phyloP scores from a whole-genome alignment of 2,329 filamentous ascomycete species.

The Trichophyton benhamiae region DNA sequence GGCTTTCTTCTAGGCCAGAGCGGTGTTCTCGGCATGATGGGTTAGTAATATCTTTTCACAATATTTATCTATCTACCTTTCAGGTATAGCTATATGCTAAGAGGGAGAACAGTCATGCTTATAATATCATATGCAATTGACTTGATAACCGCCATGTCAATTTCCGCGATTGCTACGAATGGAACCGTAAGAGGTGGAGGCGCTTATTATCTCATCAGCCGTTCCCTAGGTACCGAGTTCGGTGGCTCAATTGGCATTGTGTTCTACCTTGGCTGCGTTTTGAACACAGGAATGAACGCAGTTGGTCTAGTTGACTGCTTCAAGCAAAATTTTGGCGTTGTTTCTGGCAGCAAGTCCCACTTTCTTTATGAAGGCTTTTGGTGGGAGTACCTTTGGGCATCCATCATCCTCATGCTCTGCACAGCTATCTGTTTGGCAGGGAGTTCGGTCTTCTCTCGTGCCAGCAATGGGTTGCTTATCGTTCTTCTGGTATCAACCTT shows the following conservation, averaged over 20 bases:
- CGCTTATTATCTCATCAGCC: conserved; percentile 78
- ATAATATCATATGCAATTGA: conserved; percentile 66
- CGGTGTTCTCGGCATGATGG: conserved; percentile 67
- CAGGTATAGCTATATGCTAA: conserved; percentile 9
- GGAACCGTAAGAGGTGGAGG: conserved; percentile 79
- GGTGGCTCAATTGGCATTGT: conserved; percentile 78
- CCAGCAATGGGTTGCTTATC: conserved; percentile 62
- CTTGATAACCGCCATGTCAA: conserved; percentile 70
- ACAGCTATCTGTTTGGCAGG: conserved; percentile 67
- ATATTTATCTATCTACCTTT: background rate
- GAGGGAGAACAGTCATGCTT: conserved; percentile 48
- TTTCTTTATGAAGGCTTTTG: conserved; percentile 60
- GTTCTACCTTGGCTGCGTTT: conserved; percentile 79
- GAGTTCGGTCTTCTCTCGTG: conserved; percentile 65
- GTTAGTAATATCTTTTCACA: conserved; percentile 35
- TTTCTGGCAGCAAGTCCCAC: conserved; percentile 44
- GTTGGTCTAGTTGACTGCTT: conserved; percentile 77
- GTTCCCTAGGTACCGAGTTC: conserved; percentile 76
- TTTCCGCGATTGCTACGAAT: conserved; percentile 82
- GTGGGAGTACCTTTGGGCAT: conserved; percentile 65
- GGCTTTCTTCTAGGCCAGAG: conserved; percentile 72
- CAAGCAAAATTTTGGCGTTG: conserved; percentile 56
- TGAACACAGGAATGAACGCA: conserved; percentile 78
- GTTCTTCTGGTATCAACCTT: conserved; percentile 61
- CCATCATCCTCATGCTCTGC: conserved; percentile 56